Percentiles rank a stretch among this genome's conserved stretches.
phyloP scores from a whole-genome alignment of 129 eudicot genomes.

The Flaveria trinervia region DNA sequence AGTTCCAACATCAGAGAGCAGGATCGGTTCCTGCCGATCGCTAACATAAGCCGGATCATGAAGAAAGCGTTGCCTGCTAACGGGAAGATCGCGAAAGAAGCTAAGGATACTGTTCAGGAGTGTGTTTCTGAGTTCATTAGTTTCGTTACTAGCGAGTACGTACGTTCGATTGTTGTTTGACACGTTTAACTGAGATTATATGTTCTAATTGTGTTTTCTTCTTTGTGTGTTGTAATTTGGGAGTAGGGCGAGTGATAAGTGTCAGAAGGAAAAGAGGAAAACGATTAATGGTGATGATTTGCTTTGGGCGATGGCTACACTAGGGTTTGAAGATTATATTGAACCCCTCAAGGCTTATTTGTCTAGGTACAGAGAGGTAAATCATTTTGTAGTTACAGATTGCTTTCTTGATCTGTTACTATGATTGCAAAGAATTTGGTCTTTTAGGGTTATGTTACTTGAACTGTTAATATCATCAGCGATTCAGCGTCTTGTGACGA shows the following conservation, averaged over 20 bases:
- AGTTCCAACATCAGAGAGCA: slow-evolving; percentile 56
- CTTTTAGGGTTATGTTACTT: neutral
- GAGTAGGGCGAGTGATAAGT: slow-evolving; percentile 65
- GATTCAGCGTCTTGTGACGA: neutral
- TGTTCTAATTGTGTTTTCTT: neutral
- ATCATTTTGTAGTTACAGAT: neutral
- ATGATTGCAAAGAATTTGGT: neutral
- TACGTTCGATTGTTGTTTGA: neutral
- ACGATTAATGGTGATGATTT: slow-evolving; percentile 65
- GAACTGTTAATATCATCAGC: neutral
- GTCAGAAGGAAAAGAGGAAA: slow-evolving; percentile 67
- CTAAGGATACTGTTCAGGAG: slow-evolving; percentile 70
- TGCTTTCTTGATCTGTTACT: neutral
- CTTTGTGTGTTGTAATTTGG: neutral
- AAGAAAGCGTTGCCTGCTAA: slow-evolving; percentile 66
- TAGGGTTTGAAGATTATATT: slow-evolving; percentile 64
- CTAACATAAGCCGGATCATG: slow-evolving; percentile 70
- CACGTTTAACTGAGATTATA: too few relatives aligned
- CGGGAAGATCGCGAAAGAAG: slow-evolving; percentile 70
- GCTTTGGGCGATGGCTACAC: slow-evolving; percentile 77
- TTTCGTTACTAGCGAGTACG: slow-evolving; percentile 70
- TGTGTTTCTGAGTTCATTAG: slow-evolving; percentile 76
- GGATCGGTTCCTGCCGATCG: slow-evolving; percentile 63
- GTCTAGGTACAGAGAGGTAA: slow-evolving; percentile 62
- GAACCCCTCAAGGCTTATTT: slow-evolving; percentile 67